These are phyloP conservation scores for Ceratobasidium sp. DNA, from an alignment of 1,284 basidiomycete genomes.

Conservation along the genomic window DNA sequence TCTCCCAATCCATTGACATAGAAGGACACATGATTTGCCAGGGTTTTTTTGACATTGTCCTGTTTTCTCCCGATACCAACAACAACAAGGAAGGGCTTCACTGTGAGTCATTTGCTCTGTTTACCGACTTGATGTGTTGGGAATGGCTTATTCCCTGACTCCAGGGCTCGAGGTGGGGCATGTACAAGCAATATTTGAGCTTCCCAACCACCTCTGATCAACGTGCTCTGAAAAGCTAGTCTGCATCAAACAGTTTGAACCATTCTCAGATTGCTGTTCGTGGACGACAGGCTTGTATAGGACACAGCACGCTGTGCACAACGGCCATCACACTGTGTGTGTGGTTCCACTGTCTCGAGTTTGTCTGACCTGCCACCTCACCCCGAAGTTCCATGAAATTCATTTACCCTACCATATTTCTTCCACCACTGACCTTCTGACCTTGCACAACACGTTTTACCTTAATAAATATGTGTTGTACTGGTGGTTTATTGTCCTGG, in stretches of 20 bases:
- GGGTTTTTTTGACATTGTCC: background rate
- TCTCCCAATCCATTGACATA: background rate
- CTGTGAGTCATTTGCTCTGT: background rate
- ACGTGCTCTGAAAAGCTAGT: background rate
- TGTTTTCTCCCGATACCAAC: background rate
- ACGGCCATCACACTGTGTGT: background rate
- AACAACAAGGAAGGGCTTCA: background rate
- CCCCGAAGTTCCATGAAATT: too few relatives aligned
- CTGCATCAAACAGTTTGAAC: background rate
- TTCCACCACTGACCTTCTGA: too few relatives aligned
- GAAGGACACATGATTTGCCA: background rate
- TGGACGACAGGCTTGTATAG: background rate
- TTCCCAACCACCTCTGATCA: background rate
- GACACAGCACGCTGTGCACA: background rate
- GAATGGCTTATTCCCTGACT: too few relatives aligned
- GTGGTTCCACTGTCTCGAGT: too few relatives aligned
- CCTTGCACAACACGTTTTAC: too few relatives aligned
- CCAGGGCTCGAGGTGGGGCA: slow-evolving; percentile 2
- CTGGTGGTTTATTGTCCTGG: too few relatives aligned
- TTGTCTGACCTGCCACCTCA: too few relatives aligned
- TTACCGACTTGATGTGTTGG: too few relatives aligned
- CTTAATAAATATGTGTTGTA: too few relatives aligned
- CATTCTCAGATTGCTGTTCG: background rate
- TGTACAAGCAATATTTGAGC: slow-evolving; percentile 12
- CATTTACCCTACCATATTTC: too few relatives aligned